phyloP scores from a whole-genome alignment of 805 yeast species.

The Candida easanensis region DNA sequence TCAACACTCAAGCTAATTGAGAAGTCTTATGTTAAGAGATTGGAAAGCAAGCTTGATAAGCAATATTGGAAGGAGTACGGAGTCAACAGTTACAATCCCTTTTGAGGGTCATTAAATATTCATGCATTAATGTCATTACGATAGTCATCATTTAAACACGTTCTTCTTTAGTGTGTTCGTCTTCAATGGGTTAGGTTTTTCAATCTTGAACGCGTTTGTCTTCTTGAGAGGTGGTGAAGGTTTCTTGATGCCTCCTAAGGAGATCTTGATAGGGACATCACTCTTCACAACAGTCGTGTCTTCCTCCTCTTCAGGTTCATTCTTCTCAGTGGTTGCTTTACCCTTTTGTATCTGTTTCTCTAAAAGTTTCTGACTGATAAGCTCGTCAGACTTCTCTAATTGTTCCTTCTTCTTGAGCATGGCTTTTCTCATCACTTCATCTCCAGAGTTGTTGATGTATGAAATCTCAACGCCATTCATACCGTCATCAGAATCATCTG shows the following conservation, averaged over 20 bases:
- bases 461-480: slow-evolving; percentile 43
- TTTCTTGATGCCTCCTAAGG: slow-evolving; percentile 17
- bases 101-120: slow-evolving; percentile 1
- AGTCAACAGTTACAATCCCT: slow-evolving; percentile 23
- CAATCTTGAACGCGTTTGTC: slow-evolving; percentile 21
- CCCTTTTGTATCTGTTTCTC: slow-evolving; percentile 53
- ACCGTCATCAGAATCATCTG: slow-evolving; percentile 30
- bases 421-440: slow-evolving; percentile 40
- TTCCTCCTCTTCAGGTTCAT: slow-evolving; percentile 39
- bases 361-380: slow-evolving; percentile 39
- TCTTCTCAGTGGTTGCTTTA: slow-evolving; percentile 1
- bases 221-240: slow-evolving; percentile 11
- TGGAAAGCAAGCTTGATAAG: slow-evolving; percentile 22
- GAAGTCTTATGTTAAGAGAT: slow-evolving; percentile 14
- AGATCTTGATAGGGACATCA: slow-evolving; percentile 16
- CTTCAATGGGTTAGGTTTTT: slow-evolving; percentile 17
- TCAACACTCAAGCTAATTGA: slow-evolving; percentile 22
- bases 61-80: slow-evolving; percentile 26
- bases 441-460: slow-evolving; percentile 55
- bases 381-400: slow-evolving; percentile 43
- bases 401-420: slow-evolving; percentile 35
- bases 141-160: slow-evolving; percentile 14
- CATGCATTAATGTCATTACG: background rate
- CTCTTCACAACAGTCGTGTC: background rate
- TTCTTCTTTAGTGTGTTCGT: slow-evolving; percentile 16